Conservation (phyloP, 495 filamentous ascomycete species). For the Neurospora sp. region DNA sequence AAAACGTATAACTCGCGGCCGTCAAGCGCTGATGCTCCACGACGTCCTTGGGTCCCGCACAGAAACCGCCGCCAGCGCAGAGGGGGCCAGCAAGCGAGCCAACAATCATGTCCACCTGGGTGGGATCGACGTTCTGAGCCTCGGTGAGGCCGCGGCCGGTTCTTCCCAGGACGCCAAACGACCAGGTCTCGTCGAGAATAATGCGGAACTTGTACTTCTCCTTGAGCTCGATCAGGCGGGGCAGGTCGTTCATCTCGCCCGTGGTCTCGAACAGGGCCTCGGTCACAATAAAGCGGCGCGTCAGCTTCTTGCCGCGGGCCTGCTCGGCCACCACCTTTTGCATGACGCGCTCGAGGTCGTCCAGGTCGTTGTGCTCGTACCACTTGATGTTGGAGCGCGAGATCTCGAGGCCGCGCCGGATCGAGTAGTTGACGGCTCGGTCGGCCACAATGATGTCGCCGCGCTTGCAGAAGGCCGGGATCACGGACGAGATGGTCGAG, state of each 20-base stretch:
- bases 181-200: constrained; percentile 94
- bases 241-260: constrained; percentile 77
- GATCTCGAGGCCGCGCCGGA: constrained; percentile 88
- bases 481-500: constrained; percentile 85
- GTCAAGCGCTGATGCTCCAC: constrained; percentile 93
- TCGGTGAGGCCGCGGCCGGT: constrained; percentile 89
- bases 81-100: constrained; percentile 85
- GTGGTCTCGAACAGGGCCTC: constrained; percentile 89
- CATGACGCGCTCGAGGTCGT: constrained; percentile 80
- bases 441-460: constrained; percentile 99
- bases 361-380: constrained; percentile 95
- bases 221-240: constrained; percentile 81
- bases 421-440: constrained; percentile 84
- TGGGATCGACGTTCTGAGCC: constrained; percentile 87
- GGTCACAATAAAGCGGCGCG: constrained; percentile 89
- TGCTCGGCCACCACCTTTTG: constrained; percentile 80
- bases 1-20: constrained; percentile 84
- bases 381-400: constrained; percentile 81
- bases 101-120: constrained; percentile 88
- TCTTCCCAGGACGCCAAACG: constrained; percentile 84
- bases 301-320: constrained; percentile 70
- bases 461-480: constrained; percentile 91
- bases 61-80: constrained; percentile 91
- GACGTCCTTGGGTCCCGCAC: constrained; percentile 78
- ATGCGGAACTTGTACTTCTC: constrained; percentile 93